Percentiles rank a stretch among this genome's conserved stretches.
phyloP scores from a whole-genome alignment of 2,329 filamentous ascomycete species.

The Colletotrichum gloeosporioides region DNA sequence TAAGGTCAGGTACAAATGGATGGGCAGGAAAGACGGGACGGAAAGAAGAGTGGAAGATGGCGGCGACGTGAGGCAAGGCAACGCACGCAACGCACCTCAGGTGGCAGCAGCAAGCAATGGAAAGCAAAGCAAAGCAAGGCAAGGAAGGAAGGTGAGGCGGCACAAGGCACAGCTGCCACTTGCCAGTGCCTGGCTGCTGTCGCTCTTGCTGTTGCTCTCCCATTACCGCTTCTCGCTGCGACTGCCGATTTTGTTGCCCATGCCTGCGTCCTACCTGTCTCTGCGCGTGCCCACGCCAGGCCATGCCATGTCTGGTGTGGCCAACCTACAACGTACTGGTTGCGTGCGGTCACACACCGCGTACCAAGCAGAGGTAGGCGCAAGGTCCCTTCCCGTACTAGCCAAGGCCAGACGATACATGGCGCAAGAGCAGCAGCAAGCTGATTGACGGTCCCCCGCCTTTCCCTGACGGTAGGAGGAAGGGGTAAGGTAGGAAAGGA shows the following conservation, averaged over 20 bases:
- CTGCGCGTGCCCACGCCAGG: neutral
- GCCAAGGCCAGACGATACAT: conserved; percentile 10
- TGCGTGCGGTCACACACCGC: conserved; percentile 1
- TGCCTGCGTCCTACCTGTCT: neutral
- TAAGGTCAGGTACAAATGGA: neutral
- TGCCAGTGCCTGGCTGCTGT: neutral
- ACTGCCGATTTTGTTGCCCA: neutral
- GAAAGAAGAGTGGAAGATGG: neutral
- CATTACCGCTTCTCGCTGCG: neutral
- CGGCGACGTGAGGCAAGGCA: neutral
- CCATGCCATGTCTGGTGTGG: neutral
- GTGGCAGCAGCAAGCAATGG: neutral
- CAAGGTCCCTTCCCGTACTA: conserved; percentile 4
- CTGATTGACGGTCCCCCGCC: neutral
- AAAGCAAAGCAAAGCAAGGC: neutral
- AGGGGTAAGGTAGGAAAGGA: neutral
- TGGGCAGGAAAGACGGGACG: neutral
- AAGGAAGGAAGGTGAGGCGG: neutral
- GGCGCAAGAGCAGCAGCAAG: neutral
- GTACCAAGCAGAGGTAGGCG: neutral
- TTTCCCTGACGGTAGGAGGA: neutral
- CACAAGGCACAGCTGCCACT: neutral
- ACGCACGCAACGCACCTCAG: neutral
- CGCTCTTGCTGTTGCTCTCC: neutral
- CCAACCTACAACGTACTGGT: neutral